phyloP scores from a whole-genome alignment of 2,329 filamentous ascomycete species.

The Calcarisporium arbuscula region DNA sequence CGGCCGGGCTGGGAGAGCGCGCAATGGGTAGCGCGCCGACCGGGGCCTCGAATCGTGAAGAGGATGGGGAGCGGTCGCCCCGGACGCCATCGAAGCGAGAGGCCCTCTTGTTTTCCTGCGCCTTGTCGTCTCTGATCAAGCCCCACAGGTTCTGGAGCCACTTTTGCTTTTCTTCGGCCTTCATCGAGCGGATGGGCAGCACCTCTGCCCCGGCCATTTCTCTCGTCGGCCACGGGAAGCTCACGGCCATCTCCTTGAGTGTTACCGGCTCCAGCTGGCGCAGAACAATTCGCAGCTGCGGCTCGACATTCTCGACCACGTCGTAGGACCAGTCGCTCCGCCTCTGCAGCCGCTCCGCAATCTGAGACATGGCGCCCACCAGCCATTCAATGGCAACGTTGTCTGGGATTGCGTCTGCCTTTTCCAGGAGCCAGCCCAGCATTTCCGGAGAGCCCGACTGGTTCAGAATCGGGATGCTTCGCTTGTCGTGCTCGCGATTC shows the following conservation, averaged over 20 bases:
- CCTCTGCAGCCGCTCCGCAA: constrained; percentile 23
- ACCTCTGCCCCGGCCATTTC: constrained; percentile 29
- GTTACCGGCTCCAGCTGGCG: constrained; percentile 23
- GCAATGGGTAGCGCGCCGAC: constrained; percentile 24
- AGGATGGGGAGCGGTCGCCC: constrained; percentile 5
- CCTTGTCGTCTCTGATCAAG: constrained; percentile 17
- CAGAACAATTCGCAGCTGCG: constrained; percentile 25
- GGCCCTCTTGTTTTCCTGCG: constrained; percentile 7
- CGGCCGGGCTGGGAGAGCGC: neutral
- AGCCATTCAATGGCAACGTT: constrained; percentile 27
- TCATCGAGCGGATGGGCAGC: constrained; percentile 26
- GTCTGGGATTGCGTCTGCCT: constrained; percentile 23
- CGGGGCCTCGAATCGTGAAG: constrained; percentile 14
- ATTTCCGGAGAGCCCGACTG: constrained; percentile 26
- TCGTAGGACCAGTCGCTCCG: constrained; percentile 24
- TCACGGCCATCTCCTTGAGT: constrained; percentile 28
- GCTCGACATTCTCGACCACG: constrained; percentile 21
- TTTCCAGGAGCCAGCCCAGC: constrained; percentile 26
- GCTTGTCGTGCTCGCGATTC: constrained; percentile 27
- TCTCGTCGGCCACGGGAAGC: constrained; percentile 28
- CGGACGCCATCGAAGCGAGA: constrained; percentile 8
- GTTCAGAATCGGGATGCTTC: constrained; percentile 28
- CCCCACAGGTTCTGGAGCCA: constrained; percentile 25
- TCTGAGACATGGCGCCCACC: constrained; percentile 25
- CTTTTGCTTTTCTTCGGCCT: constrained; percentile 27